These are phyloP conservation scores for Ustulina deusta DNA, from an alignment of 2,329 filamentous ascomycete species.

Conservation along the genomic window DNA sequence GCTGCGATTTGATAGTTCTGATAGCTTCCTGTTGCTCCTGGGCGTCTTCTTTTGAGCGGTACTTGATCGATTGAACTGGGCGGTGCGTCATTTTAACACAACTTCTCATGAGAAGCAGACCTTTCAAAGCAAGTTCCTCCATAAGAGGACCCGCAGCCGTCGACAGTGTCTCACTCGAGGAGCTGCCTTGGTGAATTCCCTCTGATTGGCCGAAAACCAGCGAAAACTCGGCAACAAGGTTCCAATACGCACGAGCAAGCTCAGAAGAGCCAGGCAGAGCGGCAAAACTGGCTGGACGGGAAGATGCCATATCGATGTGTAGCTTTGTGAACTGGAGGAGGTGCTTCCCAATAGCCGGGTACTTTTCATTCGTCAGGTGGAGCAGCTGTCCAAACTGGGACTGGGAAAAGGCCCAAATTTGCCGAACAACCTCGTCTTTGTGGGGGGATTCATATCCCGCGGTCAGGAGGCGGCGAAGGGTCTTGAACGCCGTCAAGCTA, in stretches of 20 bases:
- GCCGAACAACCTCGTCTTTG: constrained; percentile 77
- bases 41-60: constrained; percentile 78
- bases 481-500: constrained; percentile 82
- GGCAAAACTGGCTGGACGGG: constrained; percentile 85
- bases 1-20: constrained; percentile 74
- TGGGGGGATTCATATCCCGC: constrained; percentile 87
- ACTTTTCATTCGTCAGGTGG: constrained; percentile 59
- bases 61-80: constrained; percentile 85
- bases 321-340: constrained; percentile 91
- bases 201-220: constrained; percentile 75
- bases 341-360: constrained; percentile 76
- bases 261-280: constrained; percentile 82
- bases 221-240: constrained; percentile 80
- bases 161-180: constrained; percentile 57
- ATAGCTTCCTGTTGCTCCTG: constrained; percentile 79
- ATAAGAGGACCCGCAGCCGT: constrained; percentile 72
- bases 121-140: constrained; percentile 86
- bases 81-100: constrained; percentile 89
- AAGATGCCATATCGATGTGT: constrained; percentile 85
- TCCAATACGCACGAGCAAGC: constrained; percentile 87
- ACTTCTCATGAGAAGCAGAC: constrained; percentile 82
- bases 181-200: constrained; percentile 63
- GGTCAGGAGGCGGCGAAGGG: constrained; percentile 81
- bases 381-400: constrained; percentile 83
- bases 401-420: constrained; percentile 85